phyloP scores from a whole-genome alignment of 2,329 filamentous ascomycete species.

The Aspergillus luchuensis region DNA sequence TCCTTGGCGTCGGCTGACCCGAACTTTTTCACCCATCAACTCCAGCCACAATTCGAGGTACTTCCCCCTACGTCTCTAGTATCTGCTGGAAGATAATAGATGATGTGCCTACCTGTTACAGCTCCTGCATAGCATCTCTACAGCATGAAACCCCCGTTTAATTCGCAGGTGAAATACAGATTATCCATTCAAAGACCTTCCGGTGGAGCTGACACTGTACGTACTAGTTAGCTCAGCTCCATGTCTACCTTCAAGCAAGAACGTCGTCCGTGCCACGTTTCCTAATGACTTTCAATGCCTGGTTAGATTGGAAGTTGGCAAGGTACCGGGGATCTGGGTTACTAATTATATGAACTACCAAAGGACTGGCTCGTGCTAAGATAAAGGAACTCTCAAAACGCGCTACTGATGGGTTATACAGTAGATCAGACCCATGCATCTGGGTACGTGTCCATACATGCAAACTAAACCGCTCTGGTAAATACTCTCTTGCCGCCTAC shows the following conservation, averaged over 20 bases:
- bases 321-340: neutral
- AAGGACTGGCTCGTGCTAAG: neutral
- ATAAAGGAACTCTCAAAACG: neutral
- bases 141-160: too few relatives aligned
- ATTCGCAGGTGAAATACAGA: neutral
- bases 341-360: too few relatives aligned
- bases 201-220: too few relatives aligned
- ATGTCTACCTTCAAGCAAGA: too few relatives aligned
- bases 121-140: too few relatives aligned
- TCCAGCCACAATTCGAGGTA: neutral
- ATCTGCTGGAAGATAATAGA: too few relatives aligned
- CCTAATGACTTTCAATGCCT: too few relatives aligned
- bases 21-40: neutral
- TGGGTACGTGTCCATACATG: slow-evolving; percentile 3
- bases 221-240: too few relatives aligned
- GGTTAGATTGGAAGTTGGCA: too few relatives aligned
- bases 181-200: too few relatives aligned
- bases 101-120: neutral
- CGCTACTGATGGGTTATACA: neutral
- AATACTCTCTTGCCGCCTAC: neutral
- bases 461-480: neutral
- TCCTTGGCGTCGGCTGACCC: slow-evolving; percentile 4
- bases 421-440: neutral
- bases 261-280: too few relatives aligned
- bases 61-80: neutral